Percentiles rank a stretch among this genome's conserved stretches.
Evolutionary conservation across 192 early-diverging fungal genomes (phyloP).

Genomic region (Rhizophagus sp.): DNA sequence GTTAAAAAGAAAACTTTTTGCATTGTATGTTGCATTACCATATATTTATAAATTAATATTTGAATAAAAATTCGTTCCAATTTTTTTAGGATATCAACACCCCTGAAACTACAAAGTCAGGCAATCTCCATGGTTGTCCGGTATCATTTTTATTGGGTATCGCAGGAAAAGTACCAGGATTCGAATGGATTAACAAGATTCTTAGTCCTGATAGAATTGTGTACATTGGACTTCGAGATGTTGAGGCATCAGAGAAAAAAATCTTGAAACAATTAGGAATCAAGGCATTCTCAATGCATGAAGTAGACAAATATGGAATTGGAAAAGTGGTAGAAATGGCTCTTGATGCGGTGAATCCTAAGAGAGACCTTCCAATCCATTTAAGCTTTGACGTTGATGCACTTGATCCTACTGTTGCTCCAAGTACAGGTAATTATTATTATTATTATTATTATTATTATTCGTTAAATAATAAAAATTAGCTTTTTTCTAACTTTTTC

Average conservation of each 20-base stretch:
- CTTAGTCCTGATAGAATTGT: constrained; percentile 77
- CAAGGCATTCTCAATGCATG: constrained; percentile 95
- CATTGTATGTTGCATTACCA: not conserved
- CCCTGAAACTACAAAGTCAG: constrained; percentile 79
- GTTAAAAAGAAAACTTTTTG: constrained; percentile 20
- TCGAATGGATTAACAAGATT: constrained; percentile 80
- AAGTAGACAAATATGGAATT: constrained; percentile 94
- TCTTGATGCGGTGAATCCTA: constrained; percentile 81
- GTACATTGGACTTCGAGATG: constrained; percentile 95
- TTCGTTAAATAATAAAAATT: constrained; percentile 9
- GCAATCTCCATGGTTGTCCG: constrained; percentile 97
- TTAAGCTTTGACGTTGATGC: constrained; percentile 95
- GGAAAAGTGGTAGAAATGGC: constrained; percentile 91
- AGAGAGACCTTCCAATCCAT: constrained; percentile 76
- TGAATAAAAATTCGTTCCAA: not conserved
- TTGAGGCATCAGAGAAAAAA: constrained; percentile 86
- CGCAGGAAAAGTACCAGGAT: constrained; percentile 61
- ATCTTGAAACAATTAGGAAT: constrained; percentile 81
- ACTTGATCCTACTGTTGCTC: constrained; percentile 90
- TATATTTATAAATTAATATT: not conserved
- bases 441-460: not conserved
- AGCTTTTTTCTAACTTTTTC: not conserved
- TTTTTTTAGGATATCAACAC: constrained; percentile 85
- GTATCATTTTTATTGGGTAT: constrained; percentile 87
- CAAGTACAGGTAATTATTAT: constrained; percentile 66